Evolutionary conservation across 2,329 filamentous ascomycete species (phyloP), one percentile per base, ranked within the genome.

Genomic region (Onygenales sp.): DNA sequence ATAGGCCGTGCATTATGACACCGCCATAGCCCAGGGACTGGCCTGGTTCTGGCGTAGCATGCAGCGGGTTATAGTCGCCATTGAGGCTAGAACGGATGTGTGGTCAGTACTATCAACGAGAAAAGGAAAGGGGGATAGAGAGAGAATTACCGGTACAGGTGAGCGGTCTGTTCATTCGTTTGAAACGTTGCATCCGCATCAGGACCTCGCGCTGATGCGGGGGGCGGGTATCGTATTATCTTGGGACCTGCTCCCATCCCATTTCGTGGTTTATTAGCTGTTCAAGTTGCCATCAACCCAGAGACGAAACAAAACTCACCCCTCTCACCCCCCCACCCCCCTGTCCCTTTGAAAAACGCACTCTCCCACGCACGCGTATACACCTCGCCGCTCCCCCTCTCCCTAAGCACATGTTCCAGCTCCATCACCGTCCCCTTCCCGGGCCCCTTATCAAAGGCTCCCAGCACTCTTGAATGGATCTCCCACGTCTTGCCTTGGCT

Each of bases 41-140:
- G 57, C 89, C 89, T 0, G 89, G 87, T 72, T 89, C 87, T 8
- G 89, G 89, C 14, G 86, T 87, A 6, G 89, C 89, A 67, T 95
- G 90, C 35, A 95, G 83, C 27, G 90, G 90, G 75, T 95, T 95
- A 73, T 95, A 95, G 74, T 95, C 90, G 61, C 90, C 90, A 63
- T 95, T 95, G 47, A 95, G 79, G 58, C 88, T 80, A 58, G 65
- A 64, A 53, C 17, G 43, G 38, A 3, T 35, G 38, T 8, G 32
- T 33, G 17, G 55, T 57, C 38, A 52, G 32, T 7, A n/a, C 35
- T 10, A 5, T 35, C 35, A 31, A 35, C 44, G 3, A 5, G 17
- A n/a, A 49, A 21, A 36, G 13, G 5, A 17, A 21, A 7, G 32
- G 17, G n/a, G 10, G 10, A 7, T 48, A 39, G 17, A 27, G 17